Base-by-base conservation (phyloP, 371 early-diverging fungal genomes). In the Apophysomyces sp. region DNA sequence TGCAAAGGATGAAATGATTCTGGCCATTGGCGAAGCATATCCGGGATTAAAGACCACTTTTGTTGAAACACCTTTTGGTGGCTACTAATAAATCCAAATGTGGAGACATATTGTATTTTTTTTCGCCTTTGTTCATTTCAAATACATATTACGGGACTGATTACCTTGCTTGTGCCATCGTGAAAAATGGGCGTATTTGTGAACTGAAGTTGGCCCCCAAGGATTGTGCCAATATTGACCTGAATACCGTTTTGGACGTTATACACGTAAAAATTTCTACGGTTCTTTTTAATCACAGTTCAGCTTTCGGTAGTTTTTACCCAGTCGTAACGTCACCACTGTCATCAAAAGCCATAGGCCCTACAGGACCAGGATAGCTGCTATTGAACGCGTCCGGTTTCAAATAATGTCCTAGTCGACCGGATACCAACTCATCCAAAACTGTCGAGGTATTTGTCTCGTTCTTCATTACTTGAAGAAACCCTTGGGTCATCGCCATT, bases 311-410 rank as follows among this genome's bases (percentile, higher is more conserved):
- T 53, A 16, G 29, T 57, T 53, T 32, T 53, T 40, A 63, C 64
- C 58, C 52, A 4, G 29, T 39, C 13, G 62, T 54, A 6, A 70
- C 66, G 59, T 77, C 77, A 3, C 77, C 77, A 16, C 66, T 66
- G 8, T 63, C 58, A 31, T 74, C 74, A 58, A 77, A 68, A 8
- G 66, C 36, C 64, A 77, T 71, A 0, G 77, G 77, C 7, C 77
- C 77, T 3, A 70, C 74, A 2, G 77, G 77, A 7, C 77, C 74
- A 3, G 66, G 64, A 30, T 77, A 77, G 26, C 72, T 69, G 9
- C 65, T 64, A 29, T 77, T 77, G 70, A 77, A 74, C 1, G 60
- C 57, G 2, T 52, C 18, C 0, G 77, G 77, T 13, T 21, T 55
- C 44, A 77, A 44, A 21, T 51, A 34, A 4, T 32, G 2, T 0